These are phyloP conservation scores for Sporothrix dimorphospora DNA, from an alignment of 2,329 filamentous ascomycete genomes.

Conservation along the genomic window DNA sequence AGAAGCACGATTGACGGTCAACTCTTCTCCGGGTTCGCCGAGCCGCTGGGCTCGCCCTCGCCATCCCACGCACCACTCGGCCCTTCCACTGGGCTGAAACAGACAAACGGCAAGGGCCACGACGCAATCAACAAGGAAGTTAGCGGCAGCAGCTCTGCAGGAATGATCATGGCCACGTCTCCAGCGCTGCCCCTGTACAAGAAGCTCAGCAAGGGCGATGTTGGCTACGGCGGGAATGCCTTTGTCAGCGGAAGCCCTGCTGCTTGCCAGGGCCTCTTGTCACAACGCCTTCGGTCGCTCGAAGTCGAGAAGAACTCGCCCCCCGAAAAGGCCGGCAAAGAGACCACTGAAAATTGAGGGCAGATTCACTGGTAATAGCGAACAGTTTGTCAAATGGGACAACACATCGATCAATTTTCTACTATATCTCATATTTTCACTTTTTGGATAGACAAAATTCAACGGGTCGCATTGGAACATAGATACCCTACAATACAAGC, in stretches of 20 bases:
- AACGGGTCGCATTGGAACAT: slow-evolving; percentile 1
- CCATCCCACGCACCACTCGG: background rate
- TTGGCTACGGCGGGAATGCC: slow-evolving; percentile 62
- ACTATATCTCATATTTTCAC: background rate
- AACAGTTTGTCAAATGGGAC: background rate
- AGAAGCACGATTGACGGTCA: background rate
- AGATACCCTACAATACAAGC: slow-evolving; percentile 11
- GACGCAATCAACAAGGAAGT: background rate
- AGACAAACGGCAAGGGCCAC: background rate
- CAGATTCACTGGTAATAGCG: background rate
- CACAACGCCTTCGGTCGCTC: slow-evolving; percentile 67
- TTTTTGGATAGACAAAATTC: slow-evolving; percentile 8
- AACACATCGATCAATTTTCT: background rate
- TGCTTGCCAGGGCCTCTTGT: slow-evolving; percentile 68
- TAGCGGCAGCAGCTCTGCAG: background rate
- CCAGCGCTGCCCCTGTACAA: slow-evolving; percentile 52
- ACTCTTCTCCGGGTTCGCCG: background rate
- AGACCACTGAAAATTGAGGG: background rate
- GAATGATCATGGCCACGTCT: background rate
- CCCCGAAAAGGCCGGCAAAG: background rate
- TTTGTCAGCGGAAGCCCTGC: slow-evolving; percentile 45
- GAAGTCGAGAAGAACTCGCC: slow-evolving; percentile 49
- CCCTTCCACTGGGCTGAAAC: background rate
- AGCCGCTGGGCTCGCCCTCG: background rate
- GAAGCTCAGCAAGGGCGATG: slow-evolving; percentile 69